phyloP scores from a whole-genome alignment of 2,329 filamentous ascomycete species.

The Aspergillus aculeatinus region DNA sequence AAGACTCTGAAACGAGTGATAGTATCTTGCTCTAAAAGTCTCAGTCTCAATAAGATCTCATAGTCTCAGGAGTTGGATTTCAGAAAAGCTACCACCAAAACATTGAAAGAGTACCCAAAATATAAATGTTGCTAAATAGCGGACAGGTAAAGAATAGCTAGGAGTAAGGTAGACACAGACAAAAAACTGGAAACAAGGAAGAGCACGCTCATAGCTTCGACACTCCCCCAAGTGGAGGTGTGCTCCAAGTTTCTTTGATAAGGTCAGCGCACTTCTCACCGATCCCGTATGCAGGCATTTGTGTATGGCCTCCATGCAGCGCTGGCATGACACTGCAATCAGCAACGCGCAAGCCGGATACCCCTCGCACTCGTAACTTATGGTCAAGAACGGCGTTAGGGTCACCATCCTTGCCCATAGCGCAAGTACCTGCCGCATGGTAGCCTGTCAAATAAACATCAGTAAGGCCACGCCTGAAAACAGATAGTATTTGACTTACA shows the following conservation, averaged over 20 bases:
- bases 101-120: no score
- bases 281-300: conserved; percentile 60
- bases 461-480: neutral
- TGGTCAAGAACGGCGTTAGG: conserved; percentile 54
- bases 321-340: conserved; percentile 56
- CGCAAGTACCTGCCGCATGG: conserved; percentile 58
- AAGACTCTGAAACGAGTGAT: no score
- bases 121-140: no score
- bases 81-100: no score
- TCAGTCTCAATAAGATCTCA: no score
- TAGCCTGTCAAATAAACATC: conserved; percentile 43
- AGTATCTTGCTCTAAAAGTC: no score
- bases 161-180: no score
- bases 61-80: no score
- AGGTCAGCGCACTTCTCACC: conserved; percentile 56
- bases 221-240: neutral
- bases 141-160: no score
- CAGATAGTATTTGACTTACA: conserved; percentile 44
- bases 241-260: conserved; percentile 44
- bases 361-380: conserved; percentile 54
- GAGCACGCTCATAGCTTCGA: neutral
- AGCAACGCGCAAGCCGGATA: conserved; percentile 54
- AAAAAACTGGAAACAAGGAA: no score
- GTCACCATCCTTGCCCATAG: conserved; percentile 54
- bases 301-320: conserved; percentile 53